phyloP scores from a whole-genome alignment of 805 yeast species.

The Candida schatavii region DNA sequence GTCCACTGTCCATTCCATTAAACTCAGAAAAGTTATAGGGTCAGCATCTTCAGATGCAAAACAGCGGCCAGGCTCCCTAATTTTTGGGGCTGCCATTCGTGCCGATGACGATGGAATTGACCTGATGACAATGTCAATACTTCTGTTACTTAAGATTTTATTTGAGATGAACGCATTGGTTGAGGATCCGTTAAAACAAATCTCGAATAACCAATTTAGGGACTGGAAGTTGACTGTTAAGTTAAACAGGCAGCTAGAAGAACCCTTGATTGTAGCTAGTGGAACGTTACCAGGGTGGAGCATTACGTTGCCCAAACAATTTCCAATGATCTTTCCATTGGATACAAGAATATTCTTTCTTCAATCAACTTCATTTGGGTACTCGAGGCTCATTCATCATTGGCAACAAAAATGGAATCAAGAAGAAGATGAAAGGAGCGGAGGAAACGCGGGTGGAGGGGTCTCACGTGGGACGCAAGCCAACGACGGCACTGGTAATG shows the following conservation, averaged over 20 bases:
- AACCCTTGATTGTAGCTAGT: constrained; percentile 82
- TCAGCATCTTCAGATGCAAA: background rate
- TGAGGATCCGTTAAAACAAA: background rate
- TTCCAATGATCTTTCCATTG: constrained; percentile 81
- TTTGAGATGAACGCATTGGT: constrained; percentile 32
- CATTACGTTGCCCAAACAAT: constrained; percentile 64
- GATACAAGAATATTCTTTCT: constrained; percentile 75
- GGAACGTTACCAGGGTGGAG: constrained; percentile 87
- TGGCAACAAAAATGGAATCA: constrained; percentile 59
- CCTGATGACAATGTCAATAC: constrained; percentile 32
- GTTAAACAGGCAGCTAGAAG: constrained; percentile 82
- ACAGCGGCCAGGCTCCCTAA: background rate
- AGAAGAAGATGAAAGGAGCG: constrained; percentile 20
- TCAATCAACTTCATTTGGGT: constrained; percentile 88
- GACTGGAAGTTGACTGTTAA: constrained; percentile 85
- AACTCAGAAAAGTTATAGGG: constrained; percentile 34
- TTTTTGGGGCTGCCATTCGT: background rate
- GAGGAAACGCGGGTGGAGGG: constrained; percentile 12
- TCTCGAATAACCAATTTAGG: constrained; percentile 42
- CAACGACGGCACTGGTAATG: background rate
- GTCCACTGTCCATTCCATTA: constrained; percentile 52
- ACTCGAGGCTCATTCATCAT: constrained; percentile 72
- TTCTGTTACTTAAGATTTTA: constrained; percentile 48
- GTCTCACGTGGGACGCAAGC: too few relatives aligned
- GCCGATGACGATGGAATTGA: constrained; percentile 18